Evolutionary conservation across 164 flowering plant species (phyloP).

Genomic region (Stephania japonica): DNA sequence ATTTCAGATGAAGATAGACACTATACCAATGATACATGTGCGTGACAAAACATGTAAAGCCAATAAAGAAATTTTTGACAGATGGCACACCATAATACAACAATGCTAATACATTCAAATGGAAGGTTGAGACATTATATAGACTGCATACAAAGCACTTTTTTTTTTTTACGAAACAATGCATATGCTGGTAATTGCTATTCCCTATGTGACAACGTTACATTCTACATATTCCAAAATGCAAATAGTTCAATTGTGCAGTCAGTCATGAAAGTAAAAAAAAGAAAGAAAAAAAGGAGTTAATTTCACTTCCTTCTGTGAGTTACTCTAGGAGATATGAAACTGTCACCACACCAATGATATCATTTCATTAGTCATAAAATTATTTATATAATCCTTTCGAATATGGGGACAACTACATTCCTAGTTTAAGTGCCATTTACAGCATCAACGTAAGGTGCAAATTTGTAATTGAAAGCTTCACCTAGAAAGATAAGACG

Average conservation of each 20-base stretch:
- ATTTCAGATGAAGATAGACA: not conserved
- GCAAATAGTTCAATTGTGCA: not conserved
- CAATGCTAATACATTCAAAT: not conserved
- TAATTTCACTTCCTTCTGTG: not conserved
- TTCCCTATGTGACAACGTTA: not conserved
- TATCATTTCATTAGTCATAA: too few relatives aligned
- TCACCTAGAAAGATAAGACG: too few relatives aligned
- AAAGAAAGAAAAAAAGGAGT: not conserved
- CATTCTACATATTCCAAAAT: not conserved
- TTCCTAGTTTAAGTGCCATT: too few relatives aligned
- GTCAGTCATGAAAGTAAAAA: not conserved
- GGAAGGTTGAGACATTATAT: not conserved
- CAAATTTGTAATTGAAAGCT: too few relatives aligned
- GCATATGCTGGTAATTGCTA: too few relatives aligned
- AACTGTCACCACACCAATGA: not conserved
- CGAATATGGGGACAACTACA: too few relatives aligned
- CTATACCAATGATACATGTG: not conserved
- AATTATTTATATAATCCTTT: too few relatives aligned
- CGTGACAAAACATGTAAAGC: not conserved
- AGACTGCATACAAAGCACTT: too few relatives aligned
- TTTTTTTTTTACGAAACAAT: too few relatives aligned
- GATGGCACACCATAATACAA: not conserved
- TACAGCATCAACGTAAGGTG: too few relatives aligned
- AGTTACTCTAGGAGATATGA: not conserved
- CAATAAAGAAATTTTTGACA: too few relatives aligned